Evolutionary conservation across 2,329 filamentous ascomycete species (phyloP).

Genomic region (Helotiales sp.): DNA sequence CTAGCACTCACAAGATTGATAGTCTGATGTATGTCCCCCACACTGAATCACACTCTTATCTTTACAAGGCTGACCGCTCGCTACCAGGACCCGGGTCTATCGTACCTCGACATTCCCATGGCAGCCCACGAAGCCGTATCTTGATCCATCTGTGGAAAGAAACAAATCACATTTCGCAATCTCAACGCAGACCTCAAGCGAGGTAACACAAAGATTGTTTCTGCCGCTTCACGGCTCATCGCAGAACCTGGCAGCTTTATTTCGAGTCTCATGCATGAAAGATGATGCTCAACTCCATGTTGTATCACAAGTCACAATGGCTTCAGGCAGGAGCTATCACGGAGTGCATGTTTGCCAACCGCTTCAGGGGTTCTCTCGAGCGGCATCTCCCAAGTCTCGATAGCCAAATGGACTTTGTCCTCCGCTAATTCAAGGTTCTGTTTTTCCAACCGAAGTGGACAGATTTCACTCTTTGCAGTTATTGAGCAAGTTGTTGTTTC

Average conservation of each 20-base stretch:
- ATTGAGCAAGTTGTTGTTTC: no score
- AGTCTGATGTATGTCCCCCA: no score
- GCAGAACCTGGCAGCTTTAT: not conserved
- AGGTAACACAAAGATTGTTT: not conserved
- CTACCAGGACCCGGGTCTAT: not conserved
- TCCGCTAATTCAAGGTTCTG: no score
- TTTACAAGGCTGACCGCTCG: not conserved
- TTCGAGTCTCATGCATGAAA: not conserved
- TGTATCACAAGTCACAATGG: not conserved
- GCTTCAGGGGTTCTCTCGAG: not conserved
- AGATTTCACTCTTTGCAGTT: no score
- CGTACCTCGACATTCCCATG: not conserved
- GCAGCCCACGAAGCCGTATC: no score
- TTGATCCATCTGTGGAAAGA: not conserved
- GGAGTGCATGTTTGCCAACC: not conserved
- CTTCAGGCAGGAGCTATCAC: not conserved
- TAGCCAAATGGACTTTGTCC: not conserved
- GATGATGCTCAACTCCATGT: not conserved
- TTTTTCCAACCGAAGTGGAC: no score
- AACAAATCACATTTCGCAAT: conserved; percentile 7
- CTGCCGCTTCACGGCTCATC: not conserved
- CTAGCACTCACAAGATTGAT: no score
- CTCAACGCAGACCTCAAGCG: not conserved
- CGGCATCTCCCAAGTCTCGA: not conserved
- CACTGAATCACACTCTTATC: no score